phyloP scores from a whole-genome alignment of 2,329 filamentous ascomycete genomes.

The Venturia nashicola region DNA sequence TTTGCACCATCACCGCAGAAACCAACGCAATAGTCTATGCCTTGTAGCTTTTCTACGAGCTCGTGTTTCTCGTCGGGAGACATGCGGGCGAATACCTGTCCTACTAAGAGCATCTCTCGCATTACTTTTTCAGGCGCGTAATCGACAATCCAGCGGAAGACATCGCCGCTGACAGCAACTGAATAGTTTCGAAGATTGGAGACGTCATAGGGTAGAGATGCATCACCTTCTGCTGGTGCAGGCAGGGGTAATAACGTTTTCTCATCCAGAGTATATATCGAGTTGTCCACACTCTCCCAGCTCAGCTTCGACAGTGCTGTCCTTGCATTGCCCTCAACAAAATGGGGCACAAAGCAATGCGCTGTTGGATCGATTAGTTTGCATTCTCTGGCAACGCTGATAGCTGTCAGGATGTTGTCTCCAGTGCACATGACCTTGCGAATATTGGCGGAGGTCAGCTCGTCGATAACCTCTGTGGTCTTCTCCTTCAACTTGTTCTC shows the following conservation, averaged over 20 bases:
- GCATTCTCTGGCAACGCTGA: constrained; percentile 89
- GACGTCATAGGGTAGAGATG: constrained; percentile 75
- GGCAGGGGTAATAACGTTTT: constrained; percentile 69
- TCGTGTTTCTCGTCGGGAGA: constrained; percentile 98
- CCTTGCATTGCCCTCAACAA: constrained; percentile 63
- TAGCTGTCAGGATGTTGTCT: constrained; percentile 93
- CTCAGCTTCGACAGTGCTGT: constrained; percentile 61
- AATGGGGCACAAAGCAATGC: constrained; percentile 88
- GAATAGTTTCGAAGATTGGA: constrained; percentile 75
- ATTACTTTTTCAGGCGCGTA: constrained; percentile 73
- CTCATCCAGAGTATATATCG: constrained; percentile 62
- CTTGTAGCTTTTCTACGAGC: constrained; percentile 90
- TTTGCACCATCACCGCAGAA: constrained; percentile 98
- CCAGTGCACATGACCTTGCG: constrained; percentile 93
- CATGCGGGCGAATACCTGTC: constrained; percentile 95
- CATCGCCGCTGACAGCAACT: constrained; percentile 79
- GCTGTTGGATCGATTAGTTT: constrained; percentile 66
- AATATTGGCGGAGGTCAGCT: constrained; percentile 73
- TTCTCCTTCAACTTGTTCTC: constrained; percentile 91
- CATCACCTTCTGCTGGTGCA: constrained; percentile 58
- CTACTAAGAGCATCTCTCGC: constrained; percentile 75
- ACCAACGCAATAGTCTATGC: constrained; percentile 85
- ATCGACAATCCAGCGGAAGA: constrained; percentile 94
- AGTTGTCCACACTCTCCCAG: constrained; percentile 95
- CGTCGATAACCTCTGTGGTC: constrained; percentile 68